Evolutionary conservation across 192 early-diverging fungal genomes (phyloP), one percentile per base, ranked within the genome.

Genomic region (Backusella psychrophila): DNA sequence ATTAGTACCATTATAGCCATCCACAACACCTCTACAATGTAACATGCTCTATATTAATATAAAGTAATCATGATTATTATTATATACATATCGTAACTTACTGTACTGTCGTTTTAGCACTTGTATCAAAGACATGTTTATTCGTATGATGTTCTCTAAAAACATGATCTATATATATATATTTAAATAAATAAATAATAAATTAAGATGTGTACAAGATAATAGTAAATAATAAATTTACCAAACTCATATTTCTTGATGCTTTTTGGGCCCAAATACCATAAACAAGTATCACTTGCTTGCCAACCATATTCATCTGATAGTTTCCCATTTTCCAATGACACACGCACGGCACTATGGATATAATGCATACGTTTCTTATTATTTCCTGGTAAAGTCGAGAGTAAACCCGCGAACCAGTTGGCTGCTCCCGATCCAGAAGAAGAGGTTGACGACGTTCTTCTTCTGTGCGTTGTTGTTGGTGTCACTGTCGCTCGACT

Each of bases 211-310:
- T 63, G 42, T 35, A 70, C 21, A 23, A 7, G 44, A 15, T 42
- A 26, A 70, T n/a, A 33, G 3, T 29, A 46, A 33, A 44, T 17
- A 46, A 8, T 35, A 68, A 7, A 33, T 33, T 71, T 71, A 71
- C 70, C 70, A 33, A 71, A 34, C 5, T 71, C 70, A 33, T 44
- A 71, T 31, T 71, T 71, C 41, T 71, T 71, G 3, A 31, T 49
- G n/a, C 26, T 29, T 29, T 71, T 71, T 6, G 70, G 39, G 3
- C 42, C 70, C 21, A 49, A 19, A 49, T 71, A 71, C 15, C 70
- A 44, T 31, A 71, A 46, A 3, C 41, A 71, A 7, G 41, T 44
- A 15, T 71, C 44, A 17, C 4, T 26, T 44, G 42, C 26, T 33
- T 71, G 70, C 39, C 41, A 71, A 5, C 56, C 56, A 31, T 71